Evolutionary conservation across 257 asterid genomes (phyloP), one percentile per base, ranked within the genome.

Genomic region (Plantago major): DNA sequence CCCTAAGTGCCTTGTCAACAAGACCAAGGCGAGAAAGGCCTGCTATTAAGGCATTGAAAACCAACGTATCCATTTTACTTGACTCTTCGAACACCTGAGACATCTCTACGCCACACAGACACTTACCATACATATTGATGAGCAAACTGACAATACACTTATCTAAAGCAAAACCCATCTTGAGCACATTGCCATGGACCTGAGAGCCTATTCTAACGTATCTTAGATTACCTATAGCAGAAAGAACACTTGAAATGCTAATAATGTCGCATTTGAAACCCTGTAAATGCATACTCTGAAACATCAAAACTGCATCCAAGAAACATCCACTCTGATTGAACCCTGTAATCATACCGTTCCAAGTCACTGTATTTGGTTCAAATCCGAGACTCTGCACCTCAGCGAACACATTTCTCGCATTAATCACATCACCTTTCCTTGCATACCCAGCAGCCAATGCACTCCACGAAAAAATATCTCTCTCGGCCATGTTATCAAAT

Each of bases 321-420:
- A 77, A 82, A 73, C 76, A 67, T 40, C 88, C 88, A 19, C 96
- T 88, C 72, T 79, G 95, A 73, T 88, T 88, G 76, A 90, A 85
- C n/a, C 98, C 98, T 15, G 94, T 83, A 75, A 91, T 91, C 83
- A 91, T 75, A 46, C 98, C 98, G 47, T 88, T 91, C 96, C 98
- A 84, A 3, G 95, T 84, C 55, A 91, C 84, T 7, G 58, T 28
- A 79, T 91, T 90, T 12, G 89, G 94, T 65, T 74, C 78, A 64
- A 88, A 72, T 17, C 88, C 87, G 55, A 78, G 68, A 30, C 50
- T 57, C 42, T 52, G 68, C 72, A 67, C 83, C 71, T 64, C 72
- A 47, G 46, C 51, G 67, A 91, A 79, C 33, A 84, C 79, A 69
- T 56, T 71, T 60, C 18, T 73, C 6, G 86, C 90, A 73, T 78